These are phyloP conservation scores for Talaromyces sp. DNA, from an alignment of 2,329 filamentous ascomycete species.

Conservation along the genomic window DNA sequence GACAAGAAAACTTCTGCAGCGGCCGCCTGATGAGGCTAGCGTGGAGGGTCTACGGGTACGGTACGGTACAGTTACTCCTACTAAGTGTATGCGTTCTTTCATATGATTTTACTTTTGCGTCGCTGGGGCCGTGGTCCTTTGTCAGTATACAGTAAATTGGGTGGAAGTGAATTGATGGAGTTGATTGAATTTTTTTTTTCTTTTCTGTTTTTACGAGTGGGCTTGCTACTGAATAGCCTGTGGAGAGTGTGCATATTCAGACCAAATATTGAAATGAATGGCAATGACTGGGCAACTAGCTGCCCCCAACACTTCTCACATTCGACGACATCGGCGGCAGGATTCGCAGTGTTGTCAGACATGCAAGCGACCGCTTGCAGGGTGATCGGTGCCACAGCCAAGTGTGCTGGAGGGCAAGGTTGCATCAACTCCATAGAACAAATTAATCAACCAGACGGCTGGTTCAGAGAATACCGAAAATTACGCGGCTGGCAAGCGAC, in stretches of 20 bases:
- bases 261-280: no score
- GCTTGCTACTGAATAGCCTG: no score
- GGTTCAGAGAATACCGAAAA: not conserved
- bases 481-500: not conserved
- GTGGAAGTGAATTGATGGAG: not conserved
- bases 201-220: not conserved
- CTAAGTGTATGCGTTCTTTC: not conserved
- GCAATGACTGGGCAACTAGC: not conserved
- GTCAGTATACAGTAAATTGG: not conserved
- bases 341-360: not conserved
- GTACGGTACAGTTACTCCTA: not conserved
- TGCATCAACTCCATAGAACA: not conserved
- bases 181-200: no score
- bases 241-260: no score
- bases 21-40: not conserved
- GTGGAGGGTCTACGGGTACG: not conserved
- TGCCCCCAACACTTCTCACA: not conserved
- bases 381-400: not conserved
- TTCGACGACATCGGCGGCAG: not conserved
- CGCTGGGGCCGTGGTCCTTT: slow-evolving; percentile 6
- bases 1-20: slow-evolving; percentile 3
- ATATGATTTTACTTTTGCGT: not conserved
- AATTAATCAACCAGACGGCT: not conserved
- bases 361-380: not conserved
- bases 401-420: not conserved